These are phyloP conservation scores for Mortierella sp. DNA, from an alignment of 371 early-diverging fungal genomes.

Conservation along the genomic window DNA sequence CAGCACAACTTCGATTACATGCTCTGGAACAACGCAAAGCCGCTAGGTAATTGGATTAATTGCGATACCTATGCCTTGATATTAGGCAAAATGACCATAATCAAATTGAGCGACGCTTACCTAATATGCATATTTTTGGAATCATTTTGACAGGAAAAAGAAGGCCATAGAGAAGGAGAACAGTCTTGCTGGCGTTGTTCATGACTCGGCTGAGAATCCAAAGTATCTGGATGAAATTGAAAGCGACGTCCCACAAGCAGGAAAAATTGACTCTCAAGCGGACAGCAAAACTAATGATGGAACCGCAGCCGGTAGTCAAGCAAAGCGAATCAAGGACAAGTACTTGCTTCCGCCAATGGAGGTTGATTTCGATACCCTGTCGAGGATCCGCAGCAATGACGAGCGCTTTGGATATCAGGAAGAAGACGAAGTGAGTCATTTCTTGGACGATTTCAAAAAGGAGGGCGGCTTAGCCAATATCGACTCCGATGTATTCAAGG, in stretches of 20 bases:
- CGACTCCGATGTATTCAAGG: slow-evolving; percentile 82
- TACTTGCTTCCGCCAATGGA: slow-evolving; percentile 55
- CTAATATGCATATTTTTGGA: not conserved
- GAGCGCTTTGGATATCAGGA: slow-evolving; percentile 36
- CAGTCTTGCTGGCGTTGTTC: slow-evolving; percentile 20
- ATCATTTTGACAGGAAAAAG: slow-evolving; percentile 24
- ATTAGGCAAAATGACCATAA: not conserved
- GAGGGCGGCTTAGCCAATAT: slow-evolving; percentile 72
- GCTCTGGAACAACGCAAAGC: slow-evolving; percentile 66
- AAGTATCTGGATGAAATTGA: slow-evolving; percentile 53
- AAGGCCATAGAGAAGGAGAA: slow-evolving; percentile 30
- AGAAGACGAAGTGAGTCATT: slow-evolving; percentile 34
- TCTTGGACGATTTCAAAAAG: slow-evolving; percentile 40
- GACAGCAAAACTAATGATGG: slow-evolving; percentile 4
- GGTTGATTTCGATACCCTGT: slow-evolving; percentile 49
- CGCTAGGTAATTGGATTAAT: slow-evolving; percentile 50
- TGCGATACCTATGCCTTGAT: not conserved
- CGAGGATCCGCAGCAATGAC: slow-evolving; percentile 48
- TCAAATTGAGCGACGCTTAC: not conserved
- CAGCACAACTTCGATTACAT: slow-evolving; percentile 78
- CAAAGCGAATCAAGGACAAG: slow-evolving; percentile 40
- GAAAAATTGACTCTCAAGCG: not conserved
- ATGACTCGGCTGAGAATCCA: slow-evolving; percentile 54
- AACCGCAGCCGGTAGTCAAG: slow-evolving; percentile 22
- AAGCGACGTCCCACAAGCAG: not conserved